Base-by-base conservation (phyloP, 1,139 yeast genomes). In the Starmera stellimalicola region DNA sequence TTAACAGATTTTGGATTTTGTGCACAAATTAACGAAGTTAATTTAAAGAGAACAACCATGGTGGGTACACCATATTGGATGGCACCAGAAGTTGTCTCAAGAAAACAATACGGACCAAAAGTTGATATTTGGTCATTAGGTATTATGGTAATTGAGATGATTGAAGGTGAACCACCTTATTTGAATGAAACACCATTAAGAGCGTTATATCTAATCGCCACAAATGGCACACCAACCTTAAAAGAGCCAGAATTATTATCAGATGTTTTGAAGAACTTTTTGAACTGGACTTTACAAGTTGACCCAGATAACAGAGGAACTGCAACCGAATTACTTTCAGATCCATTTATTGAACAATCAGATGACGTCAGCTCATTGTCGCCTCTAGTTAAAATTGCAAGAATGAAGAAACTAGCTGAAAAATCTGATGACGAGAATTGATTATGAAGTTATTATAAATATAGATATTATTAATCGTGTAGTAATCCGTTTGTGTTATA, bases 41-140 rank as follows among this genome's bases (percentile, higher is more conserved):
- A 83, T 39, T 62, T 80, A 41, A 88, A 88, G 59, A 74, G 98
- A 57, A 87, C 94, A 7, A 91, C 98, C 3, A 84, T 91, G 94
- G 98, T 91, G 15, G 98, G 98, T n/a, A 91, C 98, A 0, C 98
- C 98, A 5, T 91, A 91, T 57, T 91, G 98, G 98, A 91, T 91
- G 98, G 98, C 98, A 0, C 98, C 98, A 2, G 98, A 91, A 58
- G 95, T 91, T 37, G 95, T 91, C 16, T 76, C 87, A 8, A 68
- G 95, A 44, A 87, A 88, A 54, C 95, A 87, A 49, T 91, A 91
- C 55, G 98, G 96, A 2, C 94, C 96, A 27, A 88, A 93, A 59
- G 95, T 91, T 37, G 98, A 91, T 58, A 80, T 93, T 33, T 91
- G 98, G 98, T 84, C 95, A 10, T 63, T 91, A 43, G 98, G 98